A percentile compares a stretch with the other conserved stretches of the same genome.
Conservation (phyloP, 2,329 filamentous ascomycete genomes). For the Blastomyces gilchristii region DNA sequence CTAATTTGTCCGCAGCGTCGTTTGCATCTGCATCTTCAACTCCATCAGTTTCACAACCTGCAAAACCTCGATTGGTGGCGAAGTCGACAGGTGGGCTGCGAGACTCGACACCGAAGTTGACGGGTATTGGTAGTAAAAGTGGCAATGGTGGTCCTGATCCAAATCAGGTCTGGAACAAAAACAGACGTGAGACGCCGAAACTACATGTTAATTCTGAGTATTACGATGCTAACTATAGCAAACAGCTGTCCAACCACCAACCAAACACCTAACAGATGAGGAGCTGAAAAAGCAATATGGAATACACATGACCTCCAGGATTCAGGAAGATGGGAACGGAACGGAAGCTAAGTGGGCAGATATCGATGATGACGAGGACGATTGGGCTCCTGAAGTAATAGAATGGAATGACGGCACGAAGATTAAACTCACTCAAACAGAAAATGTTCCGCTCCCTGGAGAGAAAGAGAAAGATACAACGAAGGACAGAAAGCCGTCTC, state of each 20-base stretch:
- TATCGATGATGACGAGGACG: conserved; percentile 59
- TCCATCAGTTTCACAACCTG: conserved; percentile 29
- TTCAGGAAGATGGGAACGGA: conserved; percentile 51
- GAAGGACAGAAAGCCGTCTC: conserved; percentile 19
- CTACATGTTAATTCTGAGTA: neutral
- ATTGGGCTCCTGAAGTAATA: conserved; percentile 57
- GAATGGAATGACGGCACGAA: conserved; percentile 62
- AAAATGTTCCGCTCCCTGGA: conserved; percentile 19
- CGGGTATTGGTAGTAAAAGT: conserved; percentile 36
- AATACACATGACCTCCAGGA: conserved; percentile 55
- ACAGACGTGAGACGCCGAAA: conserved; percentile 43
- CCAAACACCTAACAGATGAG: conserved; percentile 57
- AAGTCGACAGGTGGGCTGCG: conserved; percentile 48
- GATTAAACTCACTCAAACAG: conserved; percentile 45
- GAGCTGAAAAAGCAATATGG: conserved; percentile 59
- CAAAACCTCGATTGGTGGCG: conserved; percentile 52
- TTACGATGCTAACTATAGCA: conserved; percentile 6
- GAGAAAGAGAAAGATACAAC: conserved; percentile 18
- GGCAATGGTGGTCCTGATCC: conserved; percentile 49
- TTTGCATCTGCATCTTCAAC: conserved; percentile 30
- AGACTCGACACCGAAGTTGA: conserved; percentile 41
- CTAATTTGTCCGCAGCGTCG: conserved; percentile 20
- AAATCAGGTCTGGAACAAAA: conserved; percentile 62
- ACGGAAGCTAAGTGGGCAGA: conserved; percentile 60
- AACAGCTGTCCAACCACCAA: conserved; percentile 43